Percentiles rank a stretch among this genome's conserved stretches.
Conservation (phyloP, 2,329 filamentous ascomycete species). For the Colletotrichum horii region DNA sequence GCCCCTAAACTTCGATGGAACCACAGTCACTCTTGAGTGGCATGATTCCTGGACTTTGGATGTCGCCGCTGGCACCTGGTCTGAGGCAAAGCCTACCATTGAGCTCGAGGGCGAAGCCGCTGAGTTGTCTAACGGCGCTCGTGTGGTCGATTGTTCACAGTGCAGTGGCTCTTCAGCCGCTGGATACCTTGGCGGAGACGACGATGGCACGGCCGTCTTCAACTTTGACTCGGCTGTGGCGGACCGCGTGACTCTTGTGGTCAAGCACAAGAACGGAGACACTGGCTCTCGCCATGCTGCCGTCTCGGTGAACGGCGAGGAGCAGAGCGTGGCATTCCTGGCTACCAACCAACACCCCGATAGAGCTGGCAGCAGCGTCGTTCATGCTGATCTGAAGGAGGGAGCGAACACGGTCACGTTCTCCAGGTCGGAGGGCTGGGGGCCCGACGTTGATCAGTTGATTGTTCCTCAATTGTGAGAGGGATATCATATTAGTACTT, state of each 20-base stretch:
- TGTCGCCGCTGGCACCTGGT: constrained; percentile 46
- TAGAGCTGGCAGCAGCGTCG: constrained; percentile 43
- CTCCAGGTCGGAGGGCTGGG: constrained; percentile 43
- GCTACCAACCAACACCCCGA: constrained; percentile 47
- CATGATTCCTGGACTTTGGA: constrained; percentile 61
- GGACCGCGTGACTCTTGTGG: constrained; percentile 54
- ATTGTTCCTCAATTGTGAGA: constrained; percentile 47
- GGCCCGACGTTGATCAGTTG: constrained; percentile 58
- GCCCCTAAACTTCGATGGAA: constrained; percentile 59
- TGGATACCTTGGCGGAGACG: constrained; percentile 60
- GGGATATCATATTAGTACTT: too few species aligned
- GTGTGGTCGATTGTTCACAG: constrained; percentile 48
- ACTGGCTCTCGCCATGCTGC: constrained; percentile 54
- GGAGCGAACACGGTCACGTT: constrained; percentile 57
- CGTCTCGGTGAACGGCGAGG: constrained; percentile 60
- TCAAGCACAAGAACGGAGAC: constrained; percentile 64
- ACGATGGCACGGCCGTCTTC: constrained; percentile 53
- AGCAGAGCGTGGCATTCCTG: constrained; percentile 59
- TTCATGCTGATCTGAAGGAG: constrained; percentile 52
- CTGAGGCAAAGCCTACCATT: constrained; percentile 48
- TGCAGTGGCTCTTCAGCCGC: constrained; percentile 56
- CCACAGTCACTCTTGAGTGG: constrained; percentile 54
- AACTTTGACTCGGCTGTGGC: constrained; percentile 46
- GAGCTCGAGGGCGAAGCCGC: constrained; percentile 57
- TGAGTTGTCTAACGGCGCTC: constrained; percentile 49